Evolutionary conservation across 768 basidiomycete genomes (phyloP).

Genomic region (Pleurotus platypus): DNA sequence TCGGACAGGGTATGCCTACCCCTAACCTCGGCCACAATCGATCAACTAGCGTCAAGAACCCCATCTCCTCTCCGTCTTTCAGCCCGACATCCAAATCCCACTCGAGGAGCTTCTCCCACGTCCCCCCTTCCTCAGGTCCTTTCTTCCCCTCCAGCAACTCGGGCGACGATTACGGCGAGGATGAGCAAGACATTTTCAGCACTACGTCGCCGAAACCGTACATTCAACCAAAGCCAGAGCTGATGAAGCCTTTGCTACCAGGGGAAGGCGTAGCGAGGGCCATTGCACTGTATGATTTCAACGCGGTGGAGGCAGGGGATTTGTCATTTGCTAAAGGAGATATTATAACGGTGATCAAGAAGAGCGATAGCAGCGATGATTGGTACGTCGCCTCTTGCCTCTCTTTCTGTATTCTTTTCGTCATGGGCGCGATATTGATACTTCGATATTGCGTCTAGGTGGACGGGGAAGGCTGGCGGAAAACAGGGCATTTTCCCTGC

Average conservation of each 20-base stretch:
- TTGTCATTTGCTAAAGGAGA: conserved; percentile 75
- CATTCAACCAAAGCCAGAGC: conserved; percentile 47
- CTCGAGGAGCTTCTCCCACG: background rate
- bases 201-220: conserved; percentile 4
- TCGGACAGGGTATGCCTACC: background rate
- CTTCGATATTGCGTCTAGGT: conserved; percentile 38
- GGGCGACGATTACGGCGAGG: background rate
- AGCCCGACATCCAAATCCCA: conserved; percentile 2
- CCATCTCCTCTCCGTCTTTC: conserved; percentile 6
- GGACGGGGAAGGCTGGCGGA: conserved; percentile 66
- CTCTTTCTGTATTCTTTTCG: background rate
- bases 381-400: conserved; percentile 44
- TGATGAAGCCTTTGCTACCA: conserved; percentile 43
- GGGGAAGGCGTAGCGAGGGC: conserved; percentile 66
- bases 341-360: conserved; percentile 64
- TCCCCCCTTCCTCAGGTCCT: conserved; percentile 9
- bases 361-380: conserved; percentile 69
- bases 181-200: background rate
- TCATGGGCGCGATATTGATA: background rate
- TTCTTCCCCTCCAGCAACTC: background rate
- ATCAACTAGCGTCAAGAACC: conserved; percentile 11
- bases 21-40: conserved; percentile 7
- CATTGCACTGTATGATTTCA: conserved; percentile 71
- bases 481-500: conserved; percentile 75
- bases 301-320: conserved; percentile 75